Evolutionary conservation across 805 yeast species (phyloP), one percentile per base, ranked within the genome.

Genomic region (Lipomyces sp.): DNA sequence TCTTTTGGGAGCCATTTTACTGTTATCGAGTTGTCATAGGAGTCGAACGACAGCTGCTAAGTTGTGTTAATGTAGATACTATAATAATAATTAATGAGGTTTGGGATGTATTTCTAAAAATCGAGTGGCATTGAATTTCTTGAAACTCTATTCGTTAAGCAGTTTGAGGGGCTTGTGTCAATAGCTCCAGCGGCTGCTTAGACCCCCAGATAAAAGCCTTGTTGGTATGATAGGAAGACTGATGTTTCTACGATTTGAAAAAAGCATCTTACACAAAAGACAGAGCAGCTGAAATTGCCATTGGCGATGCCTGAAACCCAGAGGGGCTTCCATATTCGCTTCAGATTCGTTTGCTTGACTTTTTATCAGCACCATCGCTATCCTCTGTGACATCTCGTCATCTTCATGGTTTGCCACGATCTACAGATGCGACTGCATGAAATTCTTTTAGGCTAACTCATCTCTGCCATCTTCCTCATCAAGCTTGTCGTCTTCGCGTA

Each of bases 401-500:
- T 13, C 33, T 24, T 51, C 54, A 24, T 51, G 24, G 24, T 24
- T 24, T 24, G 24, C 48, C 18, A 37, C 57, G 29, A 32, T 59
- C 62, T 2, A 48, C 62, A 5, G 32, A 57, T n/a, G 30, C 57
- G 13, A n/a, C 56, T 15, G 13, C 57, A 11, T 45, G 24, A 24
- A 24, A 1, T 24, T 24, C 61, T 5, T 50, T 18, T 45, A 54
- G 39, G 10, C 8, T 29, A 18, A 18, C 42, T 35, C 37, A 37
- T 11, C 39, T 37, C 13, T 10, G 10, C 13, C 39, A 37, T 37
- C 39, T 37, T 4, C 39, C 39, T 37, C 39, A 4, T 37, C 39
- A 37, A 37, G 15, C 39, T 37, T 24, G 24, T 24, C 24, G 24
- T 1, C 24, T 24, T 24, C 24, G 24, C 24, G 24, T 24, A 24